A percentile compares a stretch with the other conserved stretches of the same genome.
Conservation (phyloP, 2,329 filamentous ascomycete genomes). For the Fusarium zealandicum region DNA sequence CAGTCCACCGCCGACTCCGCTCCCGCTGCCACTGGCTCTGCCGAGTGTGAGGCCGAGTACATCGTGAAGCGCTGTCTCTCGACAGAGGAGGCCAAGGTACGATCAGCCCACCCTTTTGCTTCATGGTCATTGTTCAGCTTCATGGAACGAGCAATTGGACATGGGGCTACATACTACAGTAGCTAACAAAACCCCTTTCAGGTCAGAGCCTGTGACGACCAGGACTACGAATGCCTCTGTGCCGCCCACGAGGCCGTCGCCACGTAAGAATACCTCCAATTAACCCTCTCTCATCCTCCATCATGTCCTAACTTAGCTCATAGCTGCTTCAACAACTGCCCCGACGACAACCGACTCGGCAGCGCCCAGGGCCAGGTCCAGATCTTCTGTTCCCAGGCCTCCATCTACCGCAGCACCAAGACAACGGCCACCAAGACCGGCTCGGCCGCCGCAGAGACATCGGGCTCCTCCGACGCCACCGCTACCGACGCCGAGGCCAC, state of each 20-base stretch:
- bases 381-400: conserved; percentile 56
- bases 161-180: not conserved
- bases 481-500: conserved; percentile 20
- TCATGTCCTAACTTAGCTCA: conserved; percentile 14
- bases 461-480: conserved; percentile 23
- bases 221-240: conserved; percentile 59
- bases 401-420: conserved; percentile 51
- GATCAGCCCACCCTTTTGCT: not conserved
- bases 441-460: conserved; percentile 27
- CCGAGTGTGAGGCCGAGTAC: conserved; percentile 54
- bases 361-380: conserved; percentile 49
- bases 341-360: conserved; percentile 52
- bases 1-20: conserved; percentile 40
- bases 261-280: conserved; percentile 50
- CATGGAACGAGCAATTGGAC: not conserved
- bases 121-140: too few relatives aligned
- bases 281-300: not conserved
- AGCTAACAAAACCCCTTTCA: conserved; percentile 21
- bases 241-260: conserved; percentile 52
- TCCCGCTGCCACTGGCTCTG: conserved; percentile 42
- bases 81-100: conserved; percentile 50
- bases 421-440: conserved; percentile 39
- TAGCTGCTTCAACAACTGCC: conserved; percentile 66
- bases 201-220: conserved; percentile 48
- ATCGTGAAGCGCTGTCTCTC: conserved; percentile 56